phyloP scores from a whole-genome alignment of 164 flowering plant genomes.

The Vitis amurensis region DNA sequence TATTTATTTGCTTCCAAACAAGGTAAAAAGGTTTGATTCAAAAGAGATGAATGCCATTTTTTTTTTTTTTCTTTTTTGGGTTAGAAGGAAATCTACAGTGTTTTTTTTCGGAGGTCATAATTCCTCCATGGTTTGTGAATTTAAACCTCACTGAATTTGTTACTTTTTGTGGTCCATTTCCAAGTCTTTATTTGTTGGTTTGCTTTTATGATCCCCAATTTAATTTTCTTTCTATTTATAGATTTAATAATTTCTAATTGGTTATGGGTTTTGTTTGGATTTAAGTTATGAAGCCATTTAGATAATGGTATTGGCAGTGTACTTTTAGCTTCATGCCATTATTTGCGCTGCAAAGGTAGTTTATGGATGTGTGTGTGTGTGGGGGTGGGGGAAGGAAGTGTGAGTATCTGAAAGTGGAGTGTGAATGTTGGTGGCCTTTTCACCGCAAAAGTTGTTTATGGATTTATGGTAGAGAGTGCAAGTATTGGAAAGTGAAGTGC shows the following conservation, averaged over 20 bases:
- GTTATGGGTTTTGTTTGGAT: not conserved
- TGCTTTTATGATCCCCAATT: not conserved
- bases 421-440: not conserved
- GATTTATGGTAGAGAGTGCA: not conserved
- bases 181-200: not conserved
- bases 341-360: not conserved
- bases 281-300: too few species aligned
- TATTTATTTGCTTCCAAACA: constrained; percentile 5
- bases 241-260: not conserved
- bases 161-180: not conserved
- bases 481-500: constrained; percentile 2
- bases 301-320: not conserved
- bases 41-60: not conserved
- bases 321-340: not conserved
- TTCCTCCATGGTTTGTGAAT: not conserved
- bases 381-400: not conserved
- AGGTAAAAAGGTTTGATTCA: constrained; percentile 4
- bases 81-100: not conserved
- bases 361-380: not conserved
- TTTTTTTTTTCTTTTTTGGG: constrained; percentile 2
- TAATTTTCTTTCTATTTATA: not conserved
- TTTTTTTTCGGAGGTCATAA: not conserved
- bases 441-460: too few species aligned
- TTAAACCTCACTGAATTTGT: not conserved
- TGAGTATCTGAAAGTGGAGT: not conserved